Conservation (phyloP, 805 yeast genomes). For the Kockiozyma suomiensis region DNA sequence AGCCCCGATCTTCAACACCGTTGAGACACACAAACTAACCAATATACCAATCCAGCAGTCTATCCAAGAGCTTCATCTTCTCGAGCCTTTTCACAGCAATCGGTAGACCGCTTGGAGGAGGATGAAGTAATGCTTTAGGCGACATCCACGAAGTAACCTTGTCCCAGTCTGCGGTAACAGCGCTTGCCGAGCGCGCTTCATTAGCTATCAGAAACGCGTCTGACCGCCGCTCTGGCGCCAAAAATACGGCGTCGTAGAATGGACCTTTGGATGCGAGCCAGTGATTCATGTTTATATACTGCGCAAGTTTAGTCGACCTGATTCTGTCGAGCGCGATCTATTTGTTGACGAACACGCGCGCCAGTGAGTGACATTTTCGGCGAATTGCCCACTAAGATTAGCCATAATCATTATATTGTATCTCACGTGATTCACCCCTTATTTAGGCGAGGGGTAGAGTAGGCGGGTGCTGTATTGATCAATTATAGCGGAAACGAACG, state of each 20-base stretch:
- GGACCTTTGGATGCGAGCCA: slow-evolving; percentile 2
- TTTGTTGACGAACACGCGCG: slow-evolving; percentile 6
- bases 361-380: neutral
- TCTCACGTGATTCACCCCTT: slow-evolving; percentile 1
- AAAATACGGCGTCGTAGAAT: slow-evolving; percentile 24
- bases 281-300: neutral
- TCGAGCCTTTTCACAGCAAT: slow-evolving; percentile 4
- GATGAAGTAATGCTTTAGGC: slow-evolving; percentile 26
- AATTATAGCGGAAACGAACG: too few relatives aligned
- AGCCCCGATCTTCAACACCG: neutral
- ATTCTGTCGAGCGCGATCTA: neutral
- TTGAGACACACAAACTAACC: slow-evolving; percentile 8
- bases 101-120: slow-evolving; percentile 12
- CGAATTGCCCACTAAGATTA: neutral
- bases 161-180: slow-evolving; percentile 20
- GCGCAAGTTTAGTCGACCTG: neutral
- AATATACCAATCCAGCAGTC: slow-evolving; percentile 31
- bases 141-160: slow-evolving; percentile 25
- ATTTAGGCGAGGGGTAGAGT: neutral
- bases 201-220: slow-evolving; percentile 7
- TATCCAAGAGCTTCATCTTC: neutral
- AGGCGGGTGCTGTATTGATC: neutral
- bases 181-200: neutral
- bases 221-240: slow-evolving; percentile 15
- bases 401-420: neutral